Conservation (phyloP, 164 flowering plant genomes). For the Santalum album region DNA sequence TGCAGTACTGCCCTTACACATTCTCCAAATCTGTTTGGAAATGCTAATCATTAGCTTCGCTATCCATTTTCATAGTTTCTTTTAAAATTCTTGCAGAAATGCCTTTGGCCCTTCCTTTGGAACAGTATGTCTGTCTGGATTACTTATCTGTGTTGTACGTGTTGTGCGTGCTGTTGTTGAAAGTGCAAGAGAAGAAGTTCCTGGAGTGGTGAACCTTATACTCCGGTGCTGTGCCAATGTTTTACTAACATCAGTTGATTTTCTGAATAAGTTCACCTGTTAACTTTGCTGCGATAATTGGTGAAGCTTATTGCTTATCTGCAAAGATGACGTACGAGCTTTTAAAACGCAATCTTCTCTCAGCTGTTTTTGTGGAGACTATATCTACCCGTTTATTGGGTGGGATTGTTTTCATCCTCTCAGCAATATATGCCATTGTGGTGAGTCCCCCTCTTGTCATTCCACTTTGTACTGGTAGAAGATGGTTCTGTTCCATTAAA, state of each 20-base stretch:
- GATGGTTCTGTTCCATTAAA: too few relatives aligned
- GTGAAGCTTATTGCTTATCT: conserved; percentile 71
- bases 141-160: conserved; percentile 49
- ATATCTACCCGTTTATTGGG: conserved; percentile 62
- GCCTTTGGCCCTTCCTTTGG: conserved; percentile 82
- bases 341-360: conserved; percentile 68
- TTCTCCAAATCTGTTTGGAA: neutral
- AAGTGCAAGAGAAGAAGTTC: conserved; percentile 47
- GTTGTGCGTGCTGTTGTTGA: conserved; percentile 68
- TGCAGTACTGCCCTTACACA: neutral
- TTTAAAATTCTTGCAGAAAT: conserved; percentile 35
- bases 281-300: conserved; percentile 82
- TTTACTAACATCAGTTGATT: conserved; percentile 54
- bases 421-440: conserved; percentile 59
- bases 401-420: conserved; percentile 56
- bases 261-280: conserved; percentile 73
- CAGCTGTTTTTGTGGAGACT: conserved; percentile 77
- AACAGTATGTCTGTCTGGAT: conserved; percentile 70
- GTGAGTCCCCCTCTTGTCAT: conserved; percentile 26
- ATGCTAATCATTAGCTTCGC: neutral
- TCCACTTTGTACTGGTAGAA: neutral
- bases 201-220: conserved; percentile 48
- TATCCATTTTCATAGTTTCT: too few relatives aligned
- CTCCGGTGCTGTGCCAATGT: conserved; percentile 61
- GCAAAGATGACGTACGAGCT: conserved; percentile 85